These are phyloP conservation scores for Kodamaea jinghongensis DNA, from an alignment of 805 yeast species.

Conservation along the genomic window DNA sequence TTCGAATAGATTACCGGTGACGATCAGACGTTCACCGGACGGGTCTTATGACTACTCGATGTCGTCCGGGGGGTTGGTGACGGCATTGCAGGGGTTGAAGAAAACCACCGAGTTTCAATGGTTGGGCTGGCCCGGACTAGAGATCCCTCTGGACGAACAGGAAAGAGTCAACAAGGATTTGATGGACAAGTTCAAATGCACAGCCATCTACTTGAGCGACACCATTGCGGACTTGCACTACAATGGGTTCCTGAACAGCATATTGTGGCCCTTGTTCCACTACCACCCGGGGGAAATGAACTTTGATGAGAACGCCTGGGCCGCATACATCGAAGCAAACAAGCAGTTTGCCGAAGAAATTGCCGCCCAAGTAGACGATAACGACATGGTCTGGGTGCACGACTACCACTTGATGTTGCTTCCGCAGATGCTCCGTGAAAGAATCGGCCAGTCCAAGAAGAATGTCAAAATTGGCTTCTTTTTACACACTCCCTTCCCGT, in stretches of 20 bases:
- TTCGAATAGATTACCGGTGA: constrained; percentile 93
- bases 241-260: constrained; percentile 92
- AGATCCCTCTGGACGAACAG: constrained; percentile 76
- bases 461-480: constrained; percentile 87
- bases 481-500: constrained; percentile 97
- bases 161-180: constrained; percentile 67
- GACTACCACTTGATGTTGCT: constrained; percentile 95
- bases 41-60: constrained; percentile 78
- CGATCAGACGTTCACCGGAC: constrained; percentile 61
- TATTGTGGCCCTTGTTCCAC: constrained; percentile 97
- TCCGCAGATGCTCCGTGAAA: constrained; percentile 79
- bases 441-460: constrained; percentile 45
- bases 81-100: constrained; percentile 90
- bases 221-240: constrained; percentile 93
- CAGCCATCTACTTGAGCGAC: constrained; percentile 85
- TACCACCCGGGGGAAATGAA: constrained; percentile 99
- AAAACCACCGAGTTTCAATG: constrained; percentile 84
- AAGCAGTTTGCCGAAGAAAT: constrained; percentile 73
- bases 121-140: constrained; percentile 96
- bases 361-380: constrained; percentile 65
- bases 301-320: constrained; percentile 97
- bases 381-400: constrained; percentile 95
- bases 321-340: constrained; percentile 94
- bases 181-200: constrained; percentile 75
- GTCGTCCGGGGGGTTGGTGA: constrained; percentile 97